A percentile compares a stretch with the other conserved stretches of the same genome.
These are phyloP conservation scores for Chlamydomonas reinhardtii DNA, from an alignment of 163 green algal species.

Conservation along the genomic window DNA sequence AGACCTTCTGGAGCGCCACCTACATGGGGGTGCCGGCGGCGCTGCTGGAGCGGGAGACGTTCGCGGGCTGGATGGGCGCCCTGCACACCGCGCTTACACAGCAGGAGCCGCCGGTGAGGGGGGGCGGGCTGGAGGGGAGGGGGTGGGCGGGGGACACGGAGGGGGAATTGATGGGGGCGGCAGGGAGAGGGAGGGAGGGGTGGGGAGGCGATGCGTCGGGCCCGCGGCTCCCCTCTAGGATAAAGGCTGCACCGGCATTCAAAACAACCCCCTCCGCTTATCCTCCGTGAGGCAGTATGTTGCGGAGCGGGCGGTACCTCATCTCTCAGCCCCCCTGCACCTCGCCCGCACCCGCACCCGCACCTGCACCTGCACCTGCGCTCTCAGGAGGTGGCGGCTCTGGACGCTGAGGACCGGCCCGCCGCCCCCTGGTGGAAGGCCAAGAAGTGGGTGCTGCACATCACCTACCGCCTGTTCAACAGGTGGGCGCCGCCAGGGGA, in stretches of 20 bases:
- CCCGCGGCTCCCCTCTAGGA: no score
- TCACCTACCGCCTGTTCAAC: constrained; percentile 91
- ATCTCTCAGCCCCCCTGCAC: neutral
- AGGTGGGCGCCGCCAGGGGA: constrained; percentile 45
- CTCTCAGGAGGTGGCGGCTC: constrained; percentile 41
- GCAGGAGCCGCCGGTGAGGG: constrained; percentile 80
- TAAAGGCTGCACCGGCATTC: no score
- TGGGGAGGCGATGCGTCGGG: no score
- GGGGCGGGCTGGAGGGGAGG: neutral
- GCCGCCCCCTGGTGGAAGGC: constrained; percentile 94
- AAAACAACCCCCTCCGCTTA: no score
- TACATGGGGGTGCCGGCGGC: constrained; percentile 93
- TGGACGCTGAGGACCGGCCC: constrained; percentile 73
- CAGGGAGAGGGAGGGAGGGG: no score
- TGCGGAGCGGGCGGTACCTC: no score
- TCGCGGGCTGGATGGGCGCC: constrained; percentile 88
- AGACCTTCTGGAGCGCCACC: constrained; percentile 93
- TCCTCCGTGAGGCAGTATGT: no score
- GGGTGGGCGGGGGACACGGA: no score
- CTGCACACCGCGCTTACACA: constrained; percentile 81
- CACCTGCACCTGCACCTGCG: neutral
- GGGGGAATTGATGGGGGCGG: no score
- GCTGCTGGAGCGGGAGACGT: constrained; percentile 80
- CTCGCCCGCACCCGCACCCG: no score
- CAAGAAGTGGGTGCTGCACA: constrained; percentile 97